Conservation (phyloP, 345 rosid genomes). For the Syzygium grande region DNA sequence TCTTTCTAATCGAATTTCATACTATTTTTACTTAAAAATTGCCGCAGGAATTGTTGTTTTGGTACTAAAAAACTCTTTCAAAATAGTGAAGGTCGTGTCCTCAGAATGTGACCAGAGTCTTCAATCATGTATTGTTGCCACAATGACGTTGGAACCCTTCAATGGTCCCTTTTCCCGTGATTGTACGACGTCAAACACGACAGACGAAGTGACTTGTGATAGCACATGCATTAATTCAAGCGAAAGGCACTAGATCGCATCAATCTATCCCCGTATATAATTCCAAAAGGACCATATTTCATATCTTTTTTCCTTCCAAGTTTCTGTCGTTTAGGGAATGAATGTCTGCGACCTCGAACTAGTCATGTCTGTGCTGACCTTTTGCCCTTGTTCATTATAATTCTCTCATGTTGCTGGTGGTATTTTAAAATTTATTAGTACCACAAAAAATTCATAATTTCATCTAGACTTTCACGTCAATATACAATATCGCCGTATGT, state of each 20-base stretch:
- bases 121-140: background rate
- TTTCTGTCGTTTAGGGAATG: background rate
- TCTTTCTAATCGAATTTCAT: background rate
- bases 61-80: background rate
- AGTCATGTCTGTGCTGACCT: background rate
- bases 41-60: background rate
- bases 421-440: background rate
- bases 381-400: background rate
- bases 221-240: background rate
- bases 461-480: too few relatives aligned
- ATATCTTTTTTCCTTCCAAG: background rate
- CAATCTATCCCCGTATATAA: background rate
- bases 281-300: background rate
- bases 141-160: background rate
- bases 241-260: background rate
- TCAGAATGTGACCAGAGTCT: background rate
- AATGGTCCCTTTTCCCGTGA: background rate
- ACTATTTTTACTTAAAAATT: background rate
- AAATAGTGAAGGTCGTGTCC: background rate
- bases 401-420: background rate
- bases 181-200: background rate
- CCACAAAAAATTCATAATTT: too few relatives aligned
- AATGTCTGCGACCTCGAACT: background rate
- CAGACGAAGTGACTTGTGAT: background rate
- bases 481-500: too few relatives aligned